Evolutionary conservation across 441 rosid species (phyloP), one percentile per base, ranked within the genome.

Genomic region (Populus trichocarpa): DNA sequence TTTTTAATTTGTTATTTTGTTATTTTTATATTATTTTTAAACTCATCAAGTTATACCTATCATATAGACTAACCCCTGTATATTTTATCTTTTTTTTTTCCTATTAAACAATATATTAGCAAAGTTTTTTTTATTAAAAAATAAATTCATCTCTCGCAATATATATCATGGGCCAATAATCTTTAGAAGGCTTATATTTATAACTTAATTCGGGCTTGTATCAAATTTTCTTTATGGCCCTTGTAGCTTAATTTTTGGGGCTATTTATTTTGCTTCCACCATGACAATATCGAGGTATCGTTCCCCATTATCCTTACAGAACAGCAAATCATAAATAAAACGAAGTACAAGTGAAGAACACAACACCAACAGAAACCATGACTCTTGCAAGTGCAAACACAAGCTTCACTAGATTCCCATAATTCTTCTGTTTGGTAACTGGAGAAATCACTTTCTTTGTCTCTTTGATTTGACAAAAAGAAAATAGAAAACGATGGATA

Each of bases 401-500:
- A 46, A 4, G 57, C 53, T 63, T 36, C 72, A 38, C 38, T 40
- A 73, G 76, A 66, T 36, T 65, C n/a, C 70, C 42, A 57, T 65
- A 25, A 28, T 71, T 65, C 23, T 57, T 23, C 5, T 14, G 23
- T 7, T 26, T 22, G 18, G 59, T 25, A 73, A 22, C 18, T 2
- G 6, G 28, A 32, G 66, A 14, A 61, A 3, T 69, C 38, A 40
- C 8, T 57, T n/a, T 40, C 68, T 67, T 69, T 46, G 26, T 67
- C 36, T 42, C 72, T 59, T 67, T 57, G 40, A 67, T 30, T 40
- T 25, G 22, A 0, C 5, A 38, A 66, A 14, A 57, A 26, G 35
- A 11, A 1, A 38, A 12, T 50, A 30, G 33, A 33, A 59, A 18
- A 53, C 67, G 69, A 80, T 81, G 79, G 77, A 78, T 73, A 68